These are phyloP conservation scores for Chaetomium olivaceum DNA, from an alignment of 2,329 filamentous ascomycete species.

Conservation along the genomic window DNA sequence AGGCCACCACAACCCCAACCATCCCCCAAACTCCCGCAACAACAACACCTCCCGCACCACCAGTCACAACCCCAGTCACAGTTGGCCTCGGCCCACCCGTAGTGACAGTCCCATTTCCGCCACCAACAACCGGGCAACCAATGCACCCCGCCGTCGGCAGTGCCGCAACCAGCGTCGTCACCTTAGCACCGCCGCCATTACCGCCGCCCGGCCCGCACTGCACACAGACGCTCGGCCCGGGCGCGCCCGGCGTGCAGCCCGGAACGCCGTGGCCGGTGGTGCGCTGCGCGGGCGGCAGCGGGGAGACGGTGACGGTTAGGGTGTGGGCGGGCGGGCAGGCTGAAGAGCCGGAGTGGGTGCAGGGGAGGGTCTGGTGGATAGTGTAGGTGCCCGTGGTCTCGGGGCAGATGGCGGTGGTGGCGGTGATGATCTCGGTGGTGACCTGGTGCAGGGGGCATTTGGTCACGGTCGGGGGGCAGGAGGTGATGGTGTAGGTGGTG, in stretches of 20 bases:
- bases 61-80: neutral
- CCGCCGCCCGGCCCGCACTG: neutral
- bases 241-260: constrained; percentile 3
- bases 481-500: constrained; percentile 28
- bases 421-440: constrained; percentile 21
- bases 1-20: neutral
- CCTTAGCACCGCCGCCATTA: neutral
- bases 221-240: neutral
- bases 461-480: constrained; percentile 25
- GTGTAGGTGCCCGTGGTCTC: constrained; percentile 26
- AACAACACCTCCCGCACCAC: neutral
- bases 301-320: constrained; percentile 12
- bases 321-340: neutral
- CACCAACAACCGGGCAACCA: neutral
- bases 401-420: constrained; percentile 26
- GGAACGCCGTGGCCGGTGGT: constrained; percentile 3
- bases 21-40: neutral
- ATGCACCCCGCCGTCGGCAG: neutral
- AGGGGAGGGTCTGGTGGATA: constrained; percentile 3
- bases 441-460: constrained; percentile 22
- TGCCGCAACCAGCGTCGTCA: neutral
- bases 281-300: neutral
- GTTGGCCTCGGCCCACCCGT: neutral
- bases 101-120: neutral
- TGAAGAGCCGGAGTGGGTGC: neutral